A percentile compares a stretch with the other conserved stretches of the same genome.
phyloP scores from a whole-genome alignment of 176 grass and related monocot genomes.

The Themeda triandra region DNA sequence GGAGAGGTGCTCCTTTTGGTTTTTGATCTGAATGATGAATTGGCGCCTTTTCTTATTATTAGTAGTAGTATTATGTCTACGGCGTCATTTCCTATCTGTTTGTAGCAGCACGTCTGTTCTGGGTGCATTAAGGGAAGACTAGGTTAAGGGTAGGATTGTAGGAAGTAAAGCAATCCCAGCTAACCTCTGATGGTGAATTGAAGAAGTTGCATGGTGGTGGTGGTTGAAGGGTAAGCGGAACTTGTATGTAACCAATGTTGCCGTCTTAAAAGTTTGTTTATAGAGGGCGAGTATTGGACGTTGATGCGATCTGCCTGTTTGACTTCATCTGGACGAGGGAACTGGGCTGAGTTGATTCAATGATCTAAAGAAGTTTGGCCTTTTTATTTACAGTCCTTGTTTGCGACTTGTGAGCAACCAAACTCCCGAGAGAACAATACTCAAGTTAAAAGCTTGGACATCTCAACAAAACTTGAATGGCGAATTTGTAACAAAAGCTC shows the following conservation, averaged over 20 bases:
- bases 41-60: background rate
- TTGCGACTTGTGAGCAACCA: too few relatives aligned
- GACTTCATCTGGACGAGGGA: background rate
- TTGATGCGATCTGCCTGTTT: background rate
- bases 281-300: too few relatives aligned
- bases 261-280: background rate
- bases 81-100: background rate
- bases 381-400: too few relatives aligned
- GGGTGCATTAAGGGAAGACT: background rate
- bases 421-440: too few relatives aligned
- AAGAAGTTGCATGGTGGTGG: background rate
- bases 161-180: background rate
- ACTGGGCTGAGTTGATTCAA: background rate
- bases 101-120: background rate
- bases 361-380: too few relatives aligned
- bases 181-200: background rate
- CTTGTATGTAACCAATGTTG: background rate
- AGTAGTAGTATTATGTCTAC: background rate
- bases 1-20: background rate
- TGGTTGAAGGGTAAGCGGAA: background rate
- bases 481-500: too few relatives aligned
- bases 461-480: too few relatives aligned
- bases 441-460: too few relatives aligned
- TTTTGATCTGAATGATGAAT: background rate
- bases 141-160: background rate